Conservation (phyloP, 352 stramenopile species). For the Globisporangium iwayamae region DNA sequence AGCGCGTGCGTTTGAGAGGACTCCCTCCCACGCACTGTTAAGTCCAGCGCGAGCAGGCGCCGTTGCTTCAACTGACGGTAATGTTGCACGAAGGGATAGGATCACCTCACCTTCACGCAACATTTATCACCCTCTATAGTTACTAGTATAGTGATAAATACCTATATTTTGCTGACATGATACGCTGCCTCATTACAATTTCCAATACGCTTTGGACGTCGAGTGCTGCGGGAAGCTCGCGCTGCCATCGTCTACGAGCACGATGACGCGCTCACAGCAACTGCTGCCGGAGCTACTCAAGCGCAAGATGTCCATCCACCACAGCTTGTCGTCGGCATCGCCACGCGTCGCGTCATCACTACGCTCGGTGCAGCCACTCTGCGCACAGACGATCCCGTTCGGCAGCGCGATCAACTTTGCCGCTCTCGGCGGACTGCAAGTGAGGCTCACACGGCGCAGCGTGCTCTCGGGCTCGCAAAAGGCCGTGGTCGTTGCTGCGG, state of each 20-base stretch:
- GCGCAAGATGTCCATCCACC: background rate
- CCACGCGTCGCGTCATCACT: background rate
- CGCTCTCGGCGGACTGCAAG: constrained; percentile 42
- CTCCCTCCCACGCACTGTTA: no score
- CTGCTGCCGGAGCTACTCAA: constrained; percentile 5
- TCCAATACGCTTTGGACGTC: constrained; percentile 24
- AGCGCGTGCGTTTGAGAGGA: no score
- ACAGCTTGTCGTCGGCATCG: background rate
- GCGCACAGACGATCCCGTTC: constrained; percentile 33
- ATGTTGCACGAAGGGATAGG: no score
- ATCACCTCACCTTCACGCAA: no score
- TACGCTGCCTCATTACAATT: no score
- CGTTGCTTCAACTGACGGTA: no score
- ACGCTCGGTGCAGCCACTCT: constrained; percentile 25
- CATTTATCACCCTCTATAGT: no score
- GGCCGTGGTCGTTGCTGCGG: constrained; percentile 43
- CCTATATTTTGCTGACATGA: no score
- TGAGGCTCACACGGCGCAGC: constrained; percentile 51
- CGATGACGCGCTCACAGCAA: constrained; percentile 1
- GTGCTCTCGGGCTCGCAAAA: constrained; percentile 54
- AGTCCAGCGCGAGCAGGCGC: no score
- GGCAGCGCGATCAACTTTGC: constrained; percentile 41
- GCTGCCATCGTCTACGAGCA: background rate
- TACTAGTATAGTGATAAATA: no score
- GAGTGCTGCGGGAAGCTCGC: constrained; percentile 10